Evolutionary conservation across 306 rosid species (phyloP).

Genomic region (Cicer judaicum): DNA sequence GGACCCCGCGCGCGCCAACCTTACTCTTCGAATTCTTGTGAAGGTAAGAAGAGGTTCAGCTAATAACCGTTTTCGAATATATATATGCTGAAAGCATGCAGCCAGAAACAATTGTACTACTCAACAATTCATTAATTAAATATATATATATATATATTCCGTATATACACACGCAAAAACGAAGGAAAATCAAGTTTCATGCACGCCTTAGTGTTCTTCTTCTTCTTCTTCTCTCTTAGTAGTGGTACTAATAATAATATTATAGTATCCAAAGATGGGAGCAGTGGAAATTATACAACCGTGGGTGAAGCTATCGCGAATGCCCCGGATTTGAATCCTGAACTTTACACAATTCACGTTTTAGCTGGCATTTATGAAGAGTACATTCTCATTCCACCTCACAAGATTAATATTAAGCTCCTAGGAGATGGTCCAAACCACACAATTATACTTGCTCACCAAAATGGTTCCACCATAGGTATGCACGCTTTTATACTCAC

Average conservation of each 20-base stretch:
- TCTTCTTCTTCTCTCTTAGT: neutral
- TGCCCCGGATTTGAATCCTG: constrained; percentile 27
- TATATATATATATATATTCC: no score
- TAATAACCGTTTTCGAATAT: no score
- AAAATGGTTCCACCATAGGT: constrained; percentile 49
- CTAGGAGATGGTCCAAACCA: constrained; percentile 42
- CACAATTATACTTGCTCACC: constrained; percentile 28
- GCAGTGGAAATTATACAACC: constrained; percentile 40
- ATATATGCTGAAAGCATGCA: no score
- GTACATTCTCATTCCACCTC: constrained; percentile 32
- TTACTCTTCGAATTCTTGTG: no score
- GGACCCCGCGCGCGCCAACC: no score
- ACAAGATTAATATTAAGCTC: constrained; percentile 47
- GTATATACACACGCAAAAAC: no score
- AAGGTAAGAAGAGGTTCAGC: no score
- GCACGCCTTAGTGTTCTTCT: no score
- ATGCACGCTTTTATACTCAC: neutral
- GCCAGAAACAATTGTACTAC: no score
- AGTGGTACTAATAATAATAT: neutral
- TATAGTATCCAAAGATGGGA: constrained; percentile 45
- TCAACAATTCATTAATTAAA: no score
- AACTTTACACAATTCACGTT: constrained; percentile 41
- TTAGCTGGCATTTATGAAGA: constrained; percentile 47
- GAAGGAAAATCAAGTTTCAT: no score
- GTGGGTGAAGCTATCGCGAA: constrained; percentile 47